Conservation (phyloP, 805 yeast species). For the Tanozyma kutaoensis region DNA sequence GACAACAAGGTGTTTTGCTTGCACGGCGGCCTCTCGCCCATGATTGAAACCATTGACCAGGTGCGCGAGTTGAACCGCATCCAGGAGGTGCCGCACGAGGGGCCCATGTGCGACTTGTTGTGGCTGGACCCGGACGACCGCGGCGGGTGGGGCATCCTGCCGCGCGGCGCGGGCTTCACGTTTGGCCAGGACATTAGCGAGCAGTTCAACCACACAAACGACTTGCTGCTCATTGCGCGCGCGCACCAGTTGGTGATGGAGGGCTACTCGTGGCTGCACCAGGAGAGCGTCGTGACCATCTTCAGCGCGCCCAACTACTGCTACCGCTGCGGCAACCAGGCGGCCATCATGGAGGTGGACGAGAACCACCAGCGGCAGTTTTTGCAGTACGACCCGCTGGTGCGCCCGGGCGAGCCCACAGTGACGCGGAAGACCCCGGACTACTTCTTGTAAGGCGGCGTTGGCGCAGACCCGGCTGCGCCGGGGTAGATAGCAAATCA, state of each 20-base stretch:
- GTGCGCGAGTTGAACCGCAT: slow-evolving; percentile 81
- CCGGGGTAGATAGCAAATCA: too few relatives aligned
- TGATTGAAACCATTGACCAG: slow-evolving; percentile 88
- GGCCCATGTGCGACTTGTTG: slow-evolving; percentile 91
- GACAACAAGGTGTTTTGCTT: slow-evolving; percentile 84
- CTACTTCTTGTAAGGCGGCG: slow-evolving; percentile 80
- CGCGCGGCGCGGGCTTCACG: slow-evolving; percentile 98
- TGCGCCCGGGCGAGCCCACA: slow-evolving; percentile 96
- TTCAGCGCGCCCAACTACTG: slow-evolving; percentile 95
- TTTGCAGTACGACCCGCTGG: slow-evolving; percentile 90
- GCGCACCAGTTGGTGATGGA: slow-evolving; percentile 98
- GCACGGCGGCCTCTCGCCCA: slow-evolving; percentile 92
- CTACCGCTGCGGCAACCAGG: slow-evolving; percentile 96
- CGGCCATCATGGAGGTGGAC: slow-evolving; percentile 96
- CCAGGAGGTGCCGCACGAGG: slow-evolving; percentile 96
- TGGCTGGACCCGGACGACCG: slow-evolving; percentile 98
- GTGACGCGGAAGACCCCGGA: slow-evolving; percentile 96
- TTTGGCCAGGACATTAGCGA: slow-evolving; percentile 93
- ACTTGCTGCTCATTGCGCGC: slow-evolving; percentile 73
- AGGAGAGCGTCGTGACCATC: slow-evolving; percentile 85
- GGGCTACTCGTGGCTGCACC: slow-evolving; percentile 91
- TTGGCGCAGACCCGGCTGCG: too few relatives aligned
- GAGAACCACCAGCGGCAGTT: slow-evolving; percentile 86
- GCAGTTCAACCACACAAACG: slow-evolving; percentile 87
- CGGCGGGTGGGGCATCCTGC: slow-evolving; percentile 96